phyloP scores from a whole-genome alignment of 257 asterid species.

The Dorcoceras hygrometricum region DNA sequence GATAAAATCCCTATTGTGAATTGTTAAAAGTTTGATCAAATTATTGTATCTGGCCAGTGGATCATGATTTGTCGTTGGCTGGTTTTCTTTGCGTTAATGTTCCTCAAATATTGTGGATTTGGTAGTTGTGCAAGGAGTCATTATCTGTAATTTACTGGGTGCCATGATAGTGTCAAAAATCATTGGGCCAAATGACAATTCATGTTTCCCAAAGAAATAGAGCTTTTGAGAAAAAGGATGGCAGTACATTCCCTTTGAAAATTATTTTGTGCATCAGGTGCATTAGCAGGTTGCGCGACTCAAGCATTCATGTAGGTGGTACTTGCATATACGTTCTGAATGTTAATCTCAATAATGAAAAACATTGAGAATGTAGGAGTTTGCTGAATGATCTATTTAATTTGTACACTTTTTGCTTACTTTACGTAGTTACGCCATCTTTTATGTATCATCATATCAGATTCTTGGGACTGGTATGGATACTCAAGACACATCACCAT shows the following conservation, averaged over 20 bases:
- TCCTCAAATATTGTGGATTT: no score
- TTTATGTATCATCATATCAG: constrained; percentile 47
- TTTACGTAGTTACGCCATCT: not conserved
- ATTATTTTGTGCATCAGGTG: not conserved
- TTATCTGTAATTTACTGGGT: no score
- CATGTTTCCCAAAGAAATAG: not conserved
- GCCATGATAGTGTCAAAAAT: no score
- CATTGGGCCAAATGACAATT: no score
- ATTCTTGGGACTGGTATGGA: constrained; percentile 99
- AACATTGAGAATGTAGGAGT: not conserved
- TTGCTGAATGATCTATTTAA: not conserved
- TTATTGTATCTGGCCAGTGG: no score
- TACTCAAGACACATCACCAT: constrained; percentile 94
- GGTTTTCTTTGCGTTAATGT: no score
- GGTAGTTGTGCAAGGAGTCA: no score
- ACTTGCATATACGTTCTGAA: not conserved
- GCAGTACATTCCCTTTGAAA: no score
- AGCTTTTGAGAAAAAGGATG: not conserved
- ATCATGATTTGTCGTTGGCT: no score
- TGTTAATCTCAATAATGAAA: not conserved
- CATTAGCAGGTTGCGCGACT: not conserved
- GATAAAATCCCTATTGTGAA: no score
- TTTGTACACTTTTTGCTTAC: not conserved
- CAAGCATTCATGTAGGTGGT: not conserved
- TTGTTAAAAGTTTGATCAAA: no score